Evolutionary conservation across 257 asterid species (phyloP), one percentile per base, ranked within the genome.

Genomic region (Fraxinus anomala): DNA sequence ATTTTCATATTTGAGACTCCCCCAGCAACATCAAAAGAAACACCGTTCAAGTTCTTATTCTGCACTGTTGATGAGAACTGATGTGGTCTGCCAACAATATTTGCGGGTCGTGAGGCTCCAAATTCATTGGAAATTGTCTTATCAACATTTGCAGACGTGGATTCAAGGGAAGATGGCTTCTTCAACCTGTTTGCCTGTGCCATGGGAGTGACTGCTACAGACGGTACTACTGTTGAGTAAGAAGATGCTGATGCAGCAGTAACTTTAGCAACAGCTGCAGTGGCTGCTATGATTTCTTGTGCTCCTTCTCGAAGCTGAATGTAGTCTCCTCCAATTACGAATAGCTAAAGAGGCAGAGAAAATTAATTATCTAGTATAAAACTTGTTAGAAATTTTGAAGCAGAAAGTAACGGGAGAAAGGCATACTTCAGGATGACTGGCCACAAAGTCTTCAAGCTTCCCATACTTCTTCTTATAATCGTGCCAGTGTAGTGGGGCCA

Each of bases 221-320:
- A 89, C 74, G 96, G 95, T 82, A 89, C 51, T 80, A 80, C 69
- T 6, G 92, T 84, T 0, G 96, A 83, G 86, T 89, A 86, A 16
- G 88, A 85, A 16, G 92, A 76, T 42, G 89, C 83, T 1, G 81
- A 91, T 12, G 91, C 95, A 44, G 51, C 51, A 13, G 96, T 97
- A 82, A 92, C 96, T 89, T 92, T 89, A 81, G 98, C 98, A 72
- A 85, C 96, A 82, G 98, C 91, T 69, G 98, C 92, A 30, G 92
- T 83, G 63, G 98, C 96, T 49, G 94, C 97, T 87, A 94, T 88
- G 63, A 80, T 88, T 88, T 83, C 95, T 80, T 90, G 97, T 73
- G 98, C 98, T 76, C 98, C 97, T 77, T 91, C 98, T 49, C 96
- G 92, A 70, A 94, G 97, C 79, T 94, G 95, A 83, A 94, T 94